These are phyloP conservation scores for Globisporangium irregulare DNA, from an alignment of 352 stramenopile genomes.

Conservation along the genomic window DNA sequence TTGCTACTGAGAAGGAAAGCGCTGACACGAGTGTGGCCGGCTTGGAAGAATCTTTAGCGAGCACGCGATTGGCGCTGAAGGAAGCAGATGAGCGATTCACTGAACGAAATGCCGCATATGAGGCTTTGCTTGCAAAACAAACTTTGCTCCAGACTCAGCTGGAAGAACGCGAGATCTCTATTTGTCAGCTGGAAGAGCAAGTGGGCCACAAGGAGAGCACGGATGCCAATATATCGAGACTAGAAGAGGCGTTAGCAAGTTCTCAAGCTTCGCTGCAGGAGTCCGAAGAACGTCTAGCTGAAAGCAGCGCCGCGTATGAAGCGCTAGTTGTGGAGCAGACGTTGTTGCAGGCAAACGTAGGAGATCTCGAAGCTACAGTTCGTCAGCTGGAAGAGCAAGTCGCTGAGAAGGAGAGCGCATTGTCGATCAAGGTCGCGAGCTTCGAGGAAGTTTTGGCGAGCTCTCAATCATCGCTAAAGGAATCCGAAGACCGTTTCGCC, in stretches of 20 bases:
- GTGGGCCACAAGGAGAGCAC: background rate
- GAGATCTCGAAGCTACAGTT: background rate
- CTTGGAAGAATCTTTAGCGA: background rate
- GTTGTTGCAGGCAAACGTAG: background rate
- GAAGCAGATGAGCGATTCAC: background rate
- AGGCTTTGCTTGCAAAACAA: background rate
- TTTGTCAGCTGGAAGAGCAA: slow-evolving; percentile 9
- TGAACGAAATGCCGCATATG: background rate
- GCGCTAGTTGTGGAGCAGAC: background rate
- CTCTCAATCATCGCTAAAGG: background rate
- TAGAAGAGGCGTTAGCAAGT: background rate
- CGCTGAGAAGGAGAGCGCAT: slow-evolving; percentile 8
- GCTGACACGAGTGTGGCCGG: background rate
- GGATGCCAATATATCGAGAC: background rate
- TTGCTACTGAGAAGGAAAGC: slow-evolving; percentile 7
- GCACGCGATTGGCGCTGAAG: background rate
- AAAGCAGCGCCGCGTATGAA: background rate
- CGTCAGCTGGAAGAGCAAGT: slow-evolving; percentile 11
- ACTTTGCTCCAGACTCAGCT: background rate
- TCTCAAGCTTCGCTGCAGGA: background rate
- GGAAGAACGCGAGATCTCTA: background rate
- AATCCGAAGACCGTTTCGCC: background rate
- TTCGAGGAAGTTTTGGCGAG: background rate
- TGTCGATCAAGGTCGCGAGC: background rate
- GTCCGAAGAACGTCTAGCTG: background rate